Evolutionary conservation across 352 stramenopile genomes (phyloP), one percentile per base, ranked within the genome.

Genomic region (Globisporangium ultimum): DNA sequence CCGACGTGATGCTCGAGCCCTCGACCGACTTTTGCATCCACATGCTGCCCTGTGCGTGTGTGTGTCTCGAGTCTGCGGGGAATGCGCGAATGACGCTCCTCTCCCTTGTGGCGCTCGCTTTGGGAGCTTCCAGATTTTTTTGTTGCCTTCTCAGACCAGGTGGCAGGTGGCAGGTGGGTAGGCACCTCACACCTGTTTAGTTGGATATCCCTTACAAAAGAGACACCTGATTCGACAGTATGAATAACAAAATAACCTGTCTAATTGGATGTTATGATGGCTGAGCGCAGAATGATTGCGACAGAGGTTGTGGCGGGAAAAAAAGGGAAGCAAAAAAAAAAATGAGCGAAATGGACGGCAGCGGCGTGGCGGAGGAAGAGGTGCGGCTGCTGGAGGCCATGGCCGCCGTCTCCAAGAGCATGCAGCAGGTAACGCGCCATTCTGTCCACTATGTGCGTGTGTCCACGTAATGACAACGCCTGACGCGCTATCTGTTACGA

Each of bases 11-110:
- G 46, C 70, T 74, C 34, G 66, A 54, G 55, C 73, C 67, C 42
- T 76, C 74, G 47, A 80, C 75, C 21, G 72, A 83, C 49, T 85
- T 77, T 45, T 89, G 79, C 79, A 89, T 89, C 79, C 79, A 89
- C 67, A 76, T 76, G 21, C n/a, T 64, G 40, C 40, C 18, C 13
- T 43, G 38, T 43, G 18, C 15, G 17, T n/a, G 28, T 50, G 18
- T 53, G n/a, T 59, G 28, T 50, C 18, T 49, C 4, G 18, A n/a
- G n/a, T 47, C 17, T 45, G 41, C 10, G 6, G 58, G 17, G 28
- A 46, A 48, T 21, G 38, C 40, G 34, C 50, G 51, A 43, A 57
- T 57, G 40, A 36, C 24, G 40, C 7, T 2, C 9, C 36, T 48
- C 22, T 18, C 40, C 13, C 40, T n/a, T 4, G 2, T 11, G 38